Base-by-base conservation (phyloP, 164 flowering plant species). In the Sedum album region DNA sequence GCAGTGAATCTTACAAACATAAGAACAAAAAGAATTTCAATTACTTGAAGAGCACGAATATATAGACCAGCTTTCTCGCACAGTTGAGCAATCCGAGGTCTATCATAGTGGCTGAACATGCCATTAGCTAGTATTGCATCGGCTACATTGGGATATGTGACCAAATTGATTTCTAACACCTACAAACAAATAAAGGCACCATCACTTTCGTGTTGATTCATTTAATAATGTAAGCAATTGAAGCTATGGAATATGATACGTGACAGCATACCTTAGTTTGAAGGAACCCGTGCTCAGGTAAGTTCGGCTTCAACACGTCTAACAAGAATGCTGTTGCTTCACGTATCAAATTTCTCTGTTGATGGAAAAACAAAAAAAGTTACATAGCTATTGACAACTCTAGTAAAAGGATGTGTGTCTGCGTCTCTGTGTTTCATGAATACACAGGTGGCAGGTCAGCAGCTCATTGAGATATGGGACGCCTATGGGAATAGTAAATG, bases 101-200 rank as follows among this genome's bases (percentile, higher is more conserved):
- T 90, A 65, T 94, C 99, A 77, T 94, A 94, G 71, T 94, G 99
- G 74, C 92, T 88, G 72, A 94, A 94, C 99, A 94, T 94, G 25
- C 99, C 99, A 80, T 94, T 94, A 35, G 99, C 97, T 68, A 94
- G 79, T 61, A 94, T 91, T 38, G 99, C 99, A 83, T 94, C 99
- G 33, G 97, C 99, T 31, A 94, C 99, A 79, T 94, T 94, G 31
- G 99, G 97, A 77, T 88, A 94, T 7, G 99, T 90, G n/a, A 94
- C 97, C 31, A 94, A 79, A 78, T 94, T 94, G 81, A 94, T 90
- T 65, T 94, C 99, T 79, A 94, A 75, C 25, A 94, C 99, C 99
- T 94, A 76, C 23, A 65, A 48, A 55, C 65, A 64, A 10, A 49
- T 49, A n/a, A 49, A 11, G n/a, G n/a, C 25, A 49, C 57, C 48